Evolutionary conservation across 495 filamentous ascomycete species (phyloP).

Genomic region (Aspergillus asperescens): DNA sequence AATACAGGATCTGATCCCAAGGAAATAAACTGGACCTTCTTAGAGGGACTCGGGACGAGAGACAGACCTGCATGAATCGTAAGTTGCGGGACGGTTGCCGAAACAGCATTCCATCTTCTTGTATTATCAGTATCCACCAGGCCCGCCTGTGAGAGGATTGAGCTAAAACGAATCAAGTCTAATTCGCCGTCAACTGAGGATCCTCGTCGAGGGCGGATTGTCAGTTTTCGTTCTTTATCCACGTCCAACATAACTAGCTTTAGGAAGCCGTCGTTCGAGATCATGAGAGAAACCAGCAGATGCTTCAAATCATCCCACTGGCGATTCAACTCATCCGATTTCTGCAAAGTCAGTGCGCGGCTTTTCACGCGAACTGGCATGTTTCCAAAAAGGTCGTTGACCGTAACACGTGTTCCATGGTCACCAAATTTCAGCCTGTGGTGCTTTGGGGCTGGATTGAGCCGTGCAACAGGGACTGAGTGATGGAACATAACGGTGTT

Average conservation of each 20-base stretch:
- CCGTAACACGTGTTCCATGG: constrained; percentile 74
- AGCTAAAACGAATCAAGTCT: constrained; percentile 37
- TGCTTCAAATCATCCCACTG: constrained; percentile 66
- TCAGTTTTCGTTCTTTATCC: constrained; percentile 28
- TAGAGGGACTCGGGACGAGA: constrained; percentile 61
- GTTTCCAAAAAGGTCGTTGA: constrained; percentile 86
- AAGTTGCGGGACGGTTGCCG: constrained; percentile 55
- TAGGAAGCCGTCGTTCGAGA: constrained; percentile 47
- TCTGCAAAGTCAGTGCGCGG: constrained; percentile 47
- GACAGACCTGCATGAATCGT: constrained; percentile 65
- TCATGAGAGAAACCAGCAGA: constrained; percentile 54
- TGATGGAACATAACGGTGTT: constrained; percentile 70
- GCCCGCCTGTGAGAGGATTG: constrained; percentile 59
- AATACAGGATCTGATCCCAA: constrained; percentile 60
- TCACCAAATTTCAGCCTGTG: constrained; percentile 50
- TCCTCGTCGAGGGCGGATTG: constrained; percentile 21
- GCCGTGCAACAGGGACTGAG: constrained; percentile 61
- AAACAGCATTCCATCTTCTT: constrained; percentile 61
- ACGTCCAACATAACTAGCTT: constrained; percentile 34
- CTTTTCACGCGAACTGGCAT: constrained; percentile 96
- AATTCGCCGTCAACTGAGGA: constrained; percentile 8
- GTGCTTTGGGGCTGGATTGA: constrained; percentile 57
- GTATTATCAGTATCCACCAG: constrained; percentile 48
- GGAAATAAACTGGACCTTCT: constrained; percentile 72
- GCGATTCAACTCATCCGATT: constrained; percentile 53